Percentiles rank a stretch among this genome's conserved stretches.
These are phyloP conservation scores for Pyrrhoderma lamaoense DNA, from an alignment of 1,284 basidiomycete species.

Conservation along the genomic window DNA sequence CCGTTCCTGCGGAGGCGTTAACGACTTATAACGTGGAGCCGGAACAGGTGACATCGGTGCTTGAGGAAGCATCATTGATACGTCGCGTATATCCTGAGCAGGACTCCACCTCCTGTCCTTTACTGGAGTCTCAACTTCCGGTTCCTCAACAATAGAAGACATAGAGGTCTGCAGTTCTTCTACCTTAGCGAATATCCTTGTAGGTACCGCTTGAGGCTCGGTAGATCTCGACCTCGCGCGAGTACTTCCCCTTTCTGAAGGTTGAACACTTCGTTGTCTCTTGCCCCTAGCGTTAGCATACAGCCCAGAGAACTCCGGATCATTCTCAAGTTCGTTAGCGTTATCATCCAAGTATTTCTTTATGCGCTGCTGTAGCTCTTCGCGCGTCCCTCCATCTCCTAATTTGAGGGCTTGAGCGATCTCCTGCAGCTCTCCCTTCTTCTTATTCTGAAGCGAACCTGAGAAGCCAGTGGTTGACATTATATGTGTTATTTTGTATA, in stretches of 20 bases:
- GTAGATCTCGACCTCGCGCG: constrained; percentile 17
- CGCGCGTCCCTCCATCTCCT: constrained; percentile 48
- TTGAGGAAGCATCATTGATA: constrained; percentile 45
- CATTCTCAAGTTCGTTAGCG: constrained; percentile 42
- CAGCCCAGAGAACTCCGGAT: constrained; percentile 48
- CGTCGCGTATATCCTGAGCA: constrained; percentile 35
- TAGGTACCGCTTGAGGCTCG: constrained; percentile 24
- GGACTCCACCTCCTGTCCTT: constrained; percentile 29
- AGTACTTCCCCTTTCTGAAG: constrained; percentile 18
- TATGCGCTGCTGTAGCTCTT: constrained; percentile 49
- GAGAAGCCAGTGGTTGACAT: constrained; percentile 26
- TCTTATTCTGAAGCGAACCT: constrained; percentile 48
- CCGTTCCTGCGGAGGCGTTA: background rate
- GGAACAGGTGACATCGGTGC: constrained; percentile 26
- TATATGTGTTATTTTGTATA: background rate
- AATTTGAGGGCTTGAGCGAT: constrained; percentile 46
- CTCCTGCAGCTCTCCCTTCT: constrained; percentile 54
- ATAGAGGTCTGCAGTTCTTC: too few species aligned
- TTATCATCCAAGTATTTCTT: constrained; percentile 50
- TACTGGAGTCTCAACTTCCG: constrained; percentile 26
- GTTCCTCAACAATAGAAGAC: constrained; percentile 6
- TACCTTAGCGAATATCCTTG: too few species aligned
- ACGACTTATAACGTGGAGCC: background rate
- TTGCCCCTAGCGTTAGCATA: constrained; percentile 31
- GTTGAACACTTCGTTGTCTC: constrained; percentile 36